Evolutionary conservation across 2,329 filamentous ascomycete species (phyloP), one percentile per base, ranked within the genome.

Genomic region (Aspergillus sp.): DNA sequence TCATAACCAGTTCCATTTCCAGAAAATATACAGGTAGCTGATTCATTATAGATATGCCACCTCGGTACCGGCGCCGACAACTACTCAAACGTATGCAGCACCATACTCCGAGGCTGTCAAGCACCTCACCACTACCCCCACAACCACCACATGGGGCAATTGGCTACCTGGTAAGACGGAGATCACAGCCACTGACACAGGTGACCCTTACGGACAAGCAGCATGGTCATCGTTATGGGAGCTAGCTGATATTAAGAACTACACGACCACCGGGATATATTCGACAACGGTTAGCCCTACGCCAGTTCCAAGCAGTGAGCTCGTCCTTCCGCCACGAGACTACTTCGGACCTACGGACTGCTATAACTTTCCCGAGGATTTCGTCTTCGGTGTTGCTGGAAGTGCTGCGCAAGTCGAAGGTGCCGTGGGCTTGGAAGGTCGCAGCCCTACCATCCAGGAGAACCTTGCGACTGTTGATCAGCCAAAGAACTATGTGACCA

Each of bases 281-380:
- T 69, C 69, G 2, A 78, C 78, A 0, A 82, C 79, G 0, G 78
- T 79, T 2, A 69, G 66, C 3, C 77, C 80, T 0, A 83, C 78
- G 0, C 71, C 79, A 0, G 62, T 83, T 1, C 75, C 79, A 0
- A 77, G 69, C 1, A 74, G 65, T 46, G 77, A 82, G 48, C 68
- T 83, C 1, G 65, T 82, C 5, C 67, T 80, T 0, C 80, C 80
- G 0, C 79, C 80, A 0, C 59, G 66, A 1, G 73, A 77, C 43
- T 78, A 77, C 49, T 76, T 78, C 47, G 68, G 66, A 0, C 71
- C 75, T 0, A 59, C 52, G 0, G 59, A 63, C 45, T 64, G 61
- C 47, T 64, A 63, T 22, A 49, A 49, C 15, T 68, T 71, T 23
- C 69, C 68, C 0, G 46, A 60, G 0, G 65, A 66, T 12, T 76